Base-by-base conservation (phyloP, 148 eudicot genomes). In the Chenopodium album region DNA sequence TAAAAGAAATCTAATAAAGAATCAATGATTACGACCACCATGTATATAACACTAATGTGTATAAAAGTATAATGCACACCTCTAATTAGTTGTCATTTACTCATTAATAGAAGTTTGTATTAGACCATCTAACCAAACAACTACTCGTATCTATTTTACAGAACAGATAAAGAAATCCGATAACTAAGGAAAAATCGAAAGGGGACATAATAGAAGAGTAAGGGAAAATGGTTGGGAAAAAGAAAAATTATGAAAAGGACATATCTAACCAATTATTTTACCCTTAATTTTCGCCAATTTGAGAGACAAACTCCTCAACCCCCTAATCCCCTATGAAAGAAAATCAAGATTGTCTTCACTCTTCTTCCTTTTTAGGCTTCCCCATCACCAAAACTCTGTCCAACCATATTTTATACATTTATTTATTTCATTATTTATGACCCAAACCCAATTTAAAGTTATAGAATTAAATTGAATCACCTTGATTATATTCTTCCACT, bases 401-500 rank as follows among this genome's bases (percentile, higher is more conserved):
- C 74, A 78, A 48, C 75, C 23, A 78, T 47, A 70, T 41, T 41
- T 5, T 41, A 41, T 41, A 41, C 44, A 41, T 6, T 41, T 41
- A 41, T 31, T 34, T 28, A 67, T 28, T 12, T 67, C 8, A 26
- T 65, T 67, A 29, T 48, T 23, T 66, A 71, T 80, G 76, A 80
- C 80, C 73, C 68, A 74, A 74, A 80, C 80, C 73, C 68, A 74
- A 74, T 54, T 32, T 56, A 72, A 71, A 12, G 44, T 41, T 41
- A 0, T 41, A 52, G 16, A 10, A 52, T 14, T 52, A 52, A 52
- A 56, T 56, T 13, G 6, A 56, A 12, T 71, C 47, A 72, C 32
- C 76, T 34, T 29, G 68, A 9, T 71, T 41, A 37, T 46, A 78
- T 26, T 71, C 48, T 41, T 48, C 76, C 64, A 22, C 66, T 32